Evolutionary conservation across 148 eudicot species (phyloP), one percentile per base, ranked within the genome.

Genomic region (Oxyria digyna): DNA sequence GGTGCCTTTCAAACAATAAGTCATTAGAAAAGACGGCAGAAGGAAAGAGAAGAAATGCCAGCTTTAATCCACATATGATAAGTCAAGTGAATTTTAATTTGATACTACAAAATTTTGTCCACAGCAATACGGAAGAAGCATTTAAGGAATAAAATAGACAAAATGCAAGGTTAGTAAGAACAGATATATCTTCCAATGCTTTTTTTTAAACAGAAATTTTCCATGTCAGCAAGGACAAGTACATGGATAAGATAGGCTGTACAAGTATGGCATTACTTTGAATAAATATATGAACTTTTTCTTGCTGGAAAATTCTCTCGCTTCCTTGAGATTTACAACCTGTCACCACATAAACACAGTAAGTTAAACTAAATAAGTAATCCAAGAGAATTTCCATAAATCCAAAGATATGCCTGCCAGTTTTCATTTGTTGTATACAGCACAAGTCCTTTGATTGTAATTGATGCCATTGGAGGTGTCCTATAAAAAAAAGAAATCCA

Each of bases 401-500:
- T 49, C 62, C 42, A 48, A 29, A 31, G 4, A 13, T 69, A 27
- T 67, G 86, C 98, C 96, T 89, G 80, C 98, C 98, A 93, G 55
- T 72, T 87, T 71, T 86, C 96, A 69, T 93, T 87, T 42, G 94
- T 93, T 18, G 98, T 89, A 83, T 84, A 89, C 38, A 93, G 94
- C 48, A 81, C 69, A 81, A 93, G 95, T 68, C 87, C 81, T 66
- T 93, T 89, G 23, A 92, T 85, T 55, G 96, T 92, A 69, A 92
- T 78, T 69, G 98, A 89, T 32, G 98, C 98, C 96, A 93, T 89
- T 6, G 98, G 98, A 55, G 96, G 85, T 69, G 94, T 85, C 98
- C 98, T 93, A 75, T 17, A 67, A 29, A 74, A 75, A 63, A 32
- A 63, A 59, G 13, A 20, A 55, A 24, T n/a, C n/a, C 13, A 52